Evolutionary conservation across 73 alveolate species (phyloP).

Genomic region (Uronychia setigera): DNA sequence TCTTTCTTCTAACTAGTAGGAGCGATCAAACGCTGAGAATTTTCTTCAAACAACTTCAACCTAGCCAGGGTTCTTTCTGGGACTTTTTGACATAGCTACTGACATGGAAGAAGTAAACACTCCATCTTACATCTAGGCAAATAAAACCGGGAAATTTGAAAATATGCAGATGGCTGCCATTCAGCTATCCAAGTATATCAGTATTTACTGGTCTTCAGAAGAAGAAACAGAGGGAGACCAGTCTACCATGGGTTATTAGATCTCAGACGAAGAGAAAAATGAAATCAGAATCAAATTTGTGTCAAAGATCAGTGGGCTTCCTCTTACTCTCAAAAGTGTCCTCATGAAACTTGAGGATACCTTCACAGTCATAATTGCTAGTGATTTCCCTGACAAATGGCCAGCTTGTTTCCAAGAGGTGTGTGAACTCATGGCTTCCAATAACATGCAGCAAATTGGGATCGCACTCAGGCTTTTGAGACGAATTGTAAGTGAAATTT

Average conservation of each 20-base stretch:
- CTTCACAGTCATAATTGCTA: neutral
- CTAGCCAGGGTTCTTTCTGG: neutral
- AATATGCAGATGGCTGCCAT: neutral
- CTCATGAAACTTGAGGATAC: neutral
- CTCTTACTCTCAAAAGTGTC: neutral
- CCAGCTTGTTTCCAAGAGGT: neutral
- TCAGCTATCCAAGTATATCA: neutral
- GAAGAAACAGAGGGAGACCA: too few relatives aligned
- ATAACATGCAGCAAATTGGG: neutral
- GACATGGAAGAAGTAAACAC: neutral
- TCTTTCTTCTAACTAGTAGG: neutral
- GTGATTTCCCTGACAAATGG: neutral
- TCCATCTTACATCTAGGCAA: neutral
- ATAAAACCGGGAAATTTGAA: neutral
- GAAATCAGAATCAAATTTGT: neutral
- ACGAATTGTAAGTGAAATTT: too few relatives aligned
- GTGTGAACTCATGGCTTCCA: neutral
- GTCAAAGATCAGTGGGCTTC: neutral
- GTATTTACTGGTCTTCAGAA: neutral
- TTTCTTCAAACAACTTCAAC: neutral
- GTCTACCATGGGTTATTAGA: too few relatives aligned
- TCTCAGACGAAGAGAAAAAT: neutral
- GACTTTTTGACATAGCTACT: neutral
- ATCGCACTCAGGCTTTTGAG: neutral
- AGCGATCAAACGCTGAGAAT: neutral